Evolutionary conservation across 2,329 filamentous ascomycete species (phyloP), one percentile per base, ranked within the genome.

Genomic region (Cladophialophora chaetospira): DNA sequence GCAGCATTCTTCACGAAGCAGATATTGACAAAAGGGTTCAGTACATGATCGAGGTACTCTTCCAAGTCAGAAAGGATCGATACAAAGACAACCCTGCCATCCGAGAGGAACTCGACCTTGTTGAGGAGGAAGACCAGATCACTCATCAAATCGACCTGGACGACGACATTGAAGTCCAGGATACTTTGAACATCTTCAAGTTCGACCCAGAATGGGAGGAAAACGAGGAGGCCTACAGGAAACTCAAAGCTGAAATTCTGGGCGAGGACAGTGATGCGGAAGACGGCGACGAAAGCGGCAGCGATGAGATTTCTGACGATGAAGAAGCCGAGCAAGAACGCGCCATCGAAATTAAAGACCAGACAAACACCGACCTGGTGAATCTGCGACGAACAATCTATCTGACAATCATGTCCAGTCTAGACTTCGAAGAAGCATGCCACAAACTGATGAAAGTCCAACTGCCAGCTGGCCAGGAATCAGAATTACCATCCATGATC

Each of bases 11-110:
- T 6, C 93, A 99, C 76, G 94, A 99, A 73, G 91, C 91, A 42
- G 92, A 94, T 69, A 96, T 99, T 71, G 93, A 97, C 70, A 97
- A 96, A 79, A 84, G 94, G 63, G 92, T 93, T n/a, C 94, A 99
- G 75, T 99, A 97, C 75, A 96, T 96, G 89, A 93, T 99, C 55
- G 94, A 99, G 72, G 94, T 97, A 4, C 77, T 99, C 40, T 99
- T 99, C 72, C 92, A 99, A 75, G 88, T 97, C 54, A 85, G 94
- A 62, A 96, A 97, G 74, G 93, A 97, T 75, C 88, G 88, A 67
- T 99, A 96, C 79, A 96, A 96, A 77, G 91, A 97, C 68, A 91
- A 97, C 67, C 91, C 88, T 15, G 87, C 91, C 0, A 79, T 97
- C 66, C 92, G 87, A 72, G 92, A 97, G 70, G 94, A 99, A 71